Conservation (phyloP, 2,329 filamentous ascomycete species). For the Tolypocladium tundrense region DNA sequence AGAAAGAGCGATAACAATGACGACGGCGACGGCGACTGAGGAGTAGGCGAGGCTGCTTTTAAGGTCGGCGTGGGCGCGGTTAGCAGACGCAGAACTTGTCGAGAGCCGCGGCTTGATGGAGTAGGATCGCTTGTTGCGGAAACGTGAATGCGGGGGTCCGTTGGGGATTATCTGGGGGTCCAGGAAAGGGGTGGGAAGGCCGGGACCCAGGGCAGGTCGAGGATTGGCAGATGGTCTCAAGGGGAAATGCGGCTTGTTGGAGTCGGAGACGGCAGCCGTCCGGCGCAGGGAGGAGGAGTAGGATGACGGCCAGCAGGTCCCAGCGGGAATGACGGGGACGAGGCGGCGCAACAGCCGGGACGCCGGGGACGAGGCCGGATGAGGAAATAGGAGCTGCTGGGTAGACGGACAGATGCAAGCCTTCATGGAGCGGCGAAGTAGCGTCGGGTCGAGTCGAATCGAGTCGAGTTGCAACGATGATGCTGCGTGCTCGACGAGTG, state of each 20-base stretch:
- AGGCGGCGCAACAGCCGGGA: not conserved
- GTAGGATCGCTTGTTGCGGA: not conserved
- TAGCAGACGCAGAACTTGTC: not conserved
- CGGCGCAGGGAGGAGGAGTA: not conserved
- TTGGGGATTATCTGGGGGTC: not conserved
- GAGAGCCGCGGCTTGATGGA: not conserved
- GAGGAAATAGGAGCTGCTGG: not conserved
- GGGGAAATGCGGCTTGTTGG: not conserved
- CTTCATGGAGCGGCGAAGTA: not conserved
- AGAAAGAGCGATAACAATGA: conserved; percentile 1
- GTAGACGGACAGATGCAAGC: not conserved
- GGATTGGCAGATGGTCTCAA: not conserved
- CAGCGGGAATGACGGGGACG: not conserved
- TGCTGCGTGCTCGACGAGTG: not conserved
- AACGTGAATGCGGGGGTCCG: not conserved
- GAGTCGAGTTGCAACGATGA: not conserved
- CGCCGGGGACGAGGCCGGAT: not conserved
- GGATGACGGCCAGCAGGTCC: not conserved
- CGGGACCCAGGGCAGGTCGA: not conserved
- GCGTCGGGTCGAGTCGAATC: not conserved
- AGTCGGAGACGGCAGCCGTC: not conserved
- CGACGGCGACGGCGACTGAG: conserved; percentile 4
- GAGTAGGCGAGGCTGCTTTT: conserved; percentile 2
- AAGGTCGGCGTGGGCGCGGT: not conserved
- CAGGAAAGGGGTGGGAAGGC: not conserved